These are phyloP conservation scores for Saturnispora quitensis DNA, from an alignment of 805 yeast species.

Conservation along the genomic window DNA sequence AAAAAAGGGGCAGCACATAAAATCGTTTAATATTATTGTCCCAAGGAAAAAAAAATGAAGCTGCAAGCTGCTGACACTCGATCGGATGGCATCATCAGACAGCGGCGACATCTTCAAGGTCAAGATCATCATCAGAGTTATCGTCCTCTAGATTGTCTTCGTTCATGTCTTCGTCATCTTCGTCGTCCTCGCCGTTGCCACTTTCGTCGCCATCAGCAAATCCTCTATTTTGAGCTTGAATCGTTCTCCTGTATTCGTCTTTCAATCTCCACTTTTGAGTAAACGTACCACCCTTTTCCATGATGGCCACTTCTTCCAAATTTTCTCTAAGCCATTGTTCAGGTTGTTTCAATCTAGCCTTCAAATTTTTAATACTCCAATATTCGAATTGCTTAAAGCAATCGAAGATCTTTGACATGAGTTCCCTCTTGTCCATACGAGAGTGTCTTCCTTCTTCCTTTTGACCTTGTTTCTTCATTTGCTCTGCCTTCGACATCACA, in stretches of 20 bases:
- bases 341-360: slow-evolving; percentile 92
- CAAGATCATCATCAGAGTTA: slow-evolving; percentile 50
- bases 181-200: slow-evolving; percentile 19
- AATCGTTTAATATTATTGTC: background rate
- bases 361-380: slow-evolving; percentile 91
- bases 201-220: slow-evolving; percentile 40
- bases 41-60: background rate
- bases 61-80: background rate
- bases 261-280: slow-evolving; percentile 84
- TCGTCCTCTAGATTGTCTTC: slow-evolving; percentile 21
- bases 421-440: slow-evolving; percentile 87
- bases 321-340: slow-evolving; percentile 88
- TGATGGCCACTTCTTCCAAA: slow-evolving; percentile 76
- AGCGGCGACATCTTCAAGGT: slow-evolving; percentile 66
- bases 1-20: background rate
- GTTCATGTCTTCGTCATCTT: slow-evolving; percentile 22
- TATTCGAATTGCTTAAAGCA: slow-evolving; percentile 92
- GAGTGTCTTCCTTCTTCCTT: slow-evolving; percentile 77
- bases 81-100: slow-evolving; percentile 1
- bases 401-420: slow-evolving; percentile 79
- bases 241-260: slow-evolving; percentile 77
- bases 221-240: slow-evolving; percentile 65
- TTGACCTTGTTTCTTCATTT: slow-evolving; percentile 43
- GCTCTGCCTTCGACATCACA: slow-evolving; percentile 52
- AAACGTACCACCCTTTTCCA: slow-evolving; percentile 93